Conservation (phyloP, 805 yeast genomes). For the Allodekkera sacchari region DNA sequence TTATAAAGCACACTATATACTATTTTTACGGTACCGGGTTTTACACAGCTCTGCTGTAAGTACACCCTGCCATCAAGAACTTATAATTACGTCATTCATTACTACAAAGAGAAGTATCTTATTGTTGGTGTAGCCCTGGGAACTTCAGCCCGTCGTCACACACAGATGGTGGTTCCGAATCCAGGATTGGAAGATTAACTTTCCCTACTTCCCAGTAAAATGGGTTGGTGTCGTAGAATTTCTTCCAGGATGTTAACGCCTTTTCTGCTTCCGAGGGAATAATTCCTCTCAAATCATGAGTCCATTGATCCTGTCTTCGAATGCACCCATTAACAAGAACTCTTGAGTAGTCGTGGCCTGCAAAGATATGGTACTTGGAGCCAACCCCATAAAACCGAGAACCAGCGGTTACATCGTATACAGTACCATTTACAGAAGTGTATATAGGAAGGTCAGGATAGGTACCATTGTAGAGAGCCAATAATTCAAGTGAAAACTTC, state of each 20-base stretch:
- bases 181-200: constrained; percentile 37
- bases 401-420: constrained; percentile 54
- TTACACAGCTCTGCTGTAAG: no score
- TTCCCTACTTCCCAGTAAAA: constrained; percentile 58
- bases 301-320: constrained; percentile 40
- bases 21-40: no score
- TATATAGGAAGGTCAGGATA: constrained; percentile 43
- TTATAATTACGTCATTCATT: no score
- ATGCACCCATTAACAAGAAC: constrained; percentile 70
- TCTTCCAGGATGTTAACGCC: constrained; percentile 41
- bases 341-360: constrained; percentile 62
- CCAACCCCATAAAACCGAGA: constrained; percentile 49
- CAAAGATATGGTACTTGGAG: constrained; percentile 39
- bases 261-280: constrained; percentile 27
- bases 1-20: no score
- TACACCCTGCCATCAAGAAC: no score
- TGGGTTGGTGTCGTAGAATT: constrained; percentile 34
- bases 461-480: constrained; percentile 44
- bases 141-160: constrained; percentile 25
- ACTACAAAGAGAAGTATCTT: neutral
- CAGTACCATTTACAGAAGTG: constrained; percentile 50
- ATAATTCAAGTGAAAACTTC: constrained; percentile 34
- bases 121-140: constrained; percentile 4
- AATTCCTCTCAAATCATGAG: constrained; percentile 60
- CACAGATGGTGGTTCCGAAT: constrained; percentile 40